phyloP scores from a whole-genome alignment of 768 basidiomycete species.

The Cystobasidium onofrii region DNA sequence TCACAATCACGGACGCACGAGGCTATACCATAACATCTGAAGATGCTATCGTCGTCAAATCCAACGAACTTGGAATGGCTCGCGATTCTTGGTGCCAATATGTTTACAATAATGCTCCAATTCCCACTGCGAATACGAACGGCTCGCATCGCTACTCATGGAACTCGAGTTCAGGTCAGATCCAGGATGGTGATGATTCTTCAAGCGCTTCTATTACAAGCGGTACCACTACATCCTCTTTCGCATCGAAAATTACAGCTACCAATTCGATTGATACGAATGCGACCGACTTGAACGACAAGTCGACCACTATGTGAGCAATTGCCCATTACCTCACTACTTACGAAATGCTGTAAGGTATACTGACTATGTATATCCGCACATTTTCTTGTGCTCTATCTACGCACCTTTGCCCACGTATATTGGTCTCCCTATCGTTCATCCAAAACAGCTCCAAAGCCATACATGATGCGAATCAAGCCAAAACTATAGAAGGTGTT shows the following conservation, averaged over 20 bases:
- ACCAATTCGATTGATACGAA: neutral
- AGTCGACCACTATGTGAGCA: neutral
- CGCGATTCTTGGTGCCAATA: constrained; percentile 2
- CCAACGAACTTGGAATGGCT: neutral
- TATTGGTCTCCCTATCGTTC: neutral
- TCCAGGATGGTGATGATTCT: neutral
- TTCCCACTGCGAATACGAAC: neutral
- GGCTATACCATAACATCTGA: neutral
- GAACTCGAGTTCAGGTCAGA: neutral
- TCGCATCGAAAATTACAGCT: neutral
- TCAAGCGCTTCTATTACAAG: neutral
- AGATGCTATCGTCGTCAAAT: neutral
- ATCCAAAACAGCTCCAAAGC: constrained; percentile 6
- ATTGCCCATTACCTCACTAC: neutral
- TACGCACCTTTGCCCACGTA: too few relatives aligned
- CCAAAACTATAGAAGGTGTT: constrained; percentile 1
- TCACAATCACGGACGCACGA: neutral
- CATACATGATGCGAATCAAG: neutral
- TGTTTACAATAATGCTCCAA: neutral
- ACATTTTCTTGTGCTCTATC: neutral
- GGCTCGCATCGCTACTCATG: neutral
- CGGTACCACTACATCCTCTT: neutral
- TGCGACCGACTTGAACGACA: constrained; percentile 1
- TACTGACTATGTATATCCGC: neutral
- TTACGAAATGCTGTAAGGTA: too few relatives aligned